Percentiles rank a stretch among this genome's conserved stretches.
Conservation (phyloP, 2,329 filamentous ascomycete genomes). For the Neoscytalidium dimidiatum region DNA sequence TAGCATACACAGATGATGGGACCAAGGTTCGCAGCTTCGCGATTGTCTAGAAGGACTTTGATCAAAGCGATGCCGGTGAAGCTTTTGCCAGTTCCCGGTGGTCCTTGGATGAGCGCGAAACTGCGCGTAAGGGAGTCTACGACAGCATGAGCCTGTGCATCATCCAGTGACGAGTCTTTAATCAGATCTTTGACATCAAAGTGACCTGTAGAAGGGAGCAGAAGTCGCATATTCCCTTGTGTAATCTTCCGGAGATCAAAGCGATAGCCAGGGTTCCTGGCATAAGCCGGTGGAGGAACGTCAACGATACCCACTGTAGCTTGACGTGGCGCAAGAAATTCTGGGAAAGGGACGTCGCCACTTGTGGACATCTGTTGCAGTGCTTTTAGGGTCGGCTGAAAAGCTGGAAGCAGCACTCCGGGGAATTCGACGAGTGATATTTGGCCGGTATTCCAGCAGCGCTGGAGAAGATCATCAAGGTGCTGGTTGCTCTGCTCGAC, state of each 20-base stretch:
- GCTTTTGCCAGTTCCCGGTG: constrained; percentile 70
- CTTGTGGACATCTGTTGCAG: constrained; percentile 26
- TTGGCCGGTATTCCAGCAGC: constrained; percentile 21
- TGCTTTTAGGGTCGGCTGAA: constrained; percentile 29
- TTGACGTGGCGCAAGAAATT: constrained; percentile 30
- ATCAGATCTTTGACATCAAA: constrained; percentile 22
- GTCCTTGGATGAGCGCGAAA: constrained; percentile 67
- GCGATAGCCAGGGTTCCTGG: constrained; percentile 25
- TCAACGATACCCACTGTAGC: not conserved
- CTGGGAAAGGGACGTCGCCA: constrained; percentile 32
- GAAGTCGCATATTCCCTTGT: not conserved
- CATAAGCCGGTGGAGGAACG: constrained; percentile 32
- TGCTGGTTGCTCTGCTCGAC: constrained; percentile 22
- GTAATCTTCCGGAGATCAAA: constrained; percentile 27
- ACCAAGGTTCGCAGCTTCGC: constrained; percentile 37
- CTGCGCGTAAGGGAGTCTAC: constrained; percentile 54
- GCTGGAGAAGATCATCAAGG: constrained; percentile 22
- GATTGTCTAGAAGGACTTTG: constrained; percentile 53
- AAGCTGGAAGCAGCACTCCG: constrained; percentile 31
- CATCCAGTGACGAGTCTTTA: constrained; percentile 48
- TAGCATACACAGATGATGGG: constrained; percentile 51
- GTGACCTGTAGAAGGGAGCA: not conserved
- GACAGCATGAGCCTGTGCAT: constrained; percentile 52
- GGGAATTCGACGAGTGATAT: constrained; percentile 32
- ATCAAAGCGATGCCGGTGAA: constrained; percentile 63